phyloP scores from a whole-genome alignment of 768 basidiomycete species.

The Chlorophyllum brunneum region DNA sequence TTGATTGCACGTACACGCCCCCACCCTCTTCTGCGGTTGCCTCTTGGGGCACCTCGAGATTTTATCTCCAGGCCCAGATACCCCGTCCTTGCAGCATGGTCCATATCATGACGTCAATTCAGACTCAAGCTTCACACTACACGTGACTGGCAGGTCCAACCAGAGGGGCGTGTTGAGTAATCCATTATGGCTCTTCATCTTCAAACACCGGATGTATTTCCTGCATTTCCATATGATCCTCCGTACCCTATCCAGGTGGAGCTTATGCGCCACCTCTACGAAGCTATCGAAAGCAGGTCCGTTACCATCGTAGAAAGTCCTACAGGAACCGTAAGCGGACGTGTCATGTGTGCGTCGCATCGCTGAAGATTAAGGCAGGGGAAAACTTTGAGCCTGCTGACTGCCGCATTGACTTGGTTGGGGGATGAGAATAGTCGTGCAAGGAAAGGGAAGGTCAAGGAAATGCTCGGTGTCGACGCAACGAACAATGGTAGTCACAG shows the following conservation, averaged over 20 bases:
- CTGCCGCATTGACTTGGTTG: slow-evolving; percentile 73
- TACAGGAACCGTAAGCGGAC: slow-evolving; percentile 70
- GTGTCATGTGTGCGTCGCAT: background rate
- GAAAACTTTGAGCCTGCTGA: slow-evolving; percentile 81
- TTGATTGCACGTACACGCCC: too few relatives aligned
- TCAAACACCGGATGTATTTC: slow-evolving; percentile 63
- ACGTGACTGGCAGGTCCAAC: slow-evolving; percentile 1
- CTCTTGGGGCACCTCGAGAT: too few relatives aligned
- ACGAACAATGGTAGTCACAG: slow-evolving; percentile 26
- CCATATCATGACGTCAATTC: too few relatives aligned
- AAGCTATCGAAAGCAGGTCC: slow-evolving; percentile 66
- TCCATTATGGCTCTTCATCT: slow-evolving; percentile 37
- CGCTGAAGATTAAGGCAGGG: slow-evolving; percentile 44
- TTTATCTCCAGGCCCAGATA: too few relatives aligned
- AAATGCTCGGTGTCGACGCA: slow-evolving; percentile 27
- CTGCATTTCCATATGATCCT: slow-evolving; percentile 77
- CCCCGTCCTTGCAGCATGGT: too few relatives aligned
- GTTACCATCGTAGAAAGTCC: slow-evolving; percentile 87
- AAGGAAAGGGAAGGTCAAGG: slow-evolving; percentile 57
- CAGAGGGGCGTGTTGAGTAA: too few relatives aligned
- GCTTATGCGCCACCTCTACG: slow-evolving; percentile 86
- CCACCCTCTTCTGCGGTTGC: too few relatives aligned
- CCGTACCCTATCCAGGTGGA: slow-evolving; percentile 84
- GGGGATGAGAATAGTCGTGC: slow-evolving; percentile 66
- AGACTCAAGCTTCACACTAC: background rate